Conservation (phyloP, 2,329 filamentous ascomycete species). For the Colletotrichum acutatum region DNA sequence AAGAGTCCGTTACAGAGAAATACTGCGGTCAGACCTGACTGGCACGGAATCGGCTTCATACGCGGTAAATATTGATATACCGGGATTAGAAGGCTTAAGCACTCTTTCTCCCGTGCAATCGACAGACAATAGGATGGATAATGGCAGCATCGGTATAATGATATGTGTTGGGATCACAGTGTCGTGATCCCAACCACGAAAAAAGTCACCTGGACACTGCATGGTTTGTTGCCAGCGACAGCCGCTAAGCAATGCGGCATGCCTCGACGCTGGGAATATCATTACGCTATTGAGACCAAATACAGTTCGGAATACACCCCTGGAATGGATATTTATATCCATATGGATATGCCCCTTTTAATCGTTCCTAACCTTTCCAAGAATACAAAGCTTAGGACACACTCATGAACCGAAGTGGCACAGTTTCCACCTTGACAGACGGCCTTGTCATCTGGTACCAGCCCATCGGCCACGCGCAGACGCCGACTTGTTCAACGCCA, state of each 20-base stretch:
- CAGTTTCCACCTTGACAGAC: background rate
- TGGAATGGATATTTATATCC: background rate
- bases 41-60: background rate
- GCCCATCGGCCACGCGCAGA: slow-evolving; percentile 56
- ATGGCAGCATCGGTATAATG: background rate
- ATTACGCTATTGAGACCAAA: background rate
- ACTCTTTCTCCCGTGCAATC: background rate
- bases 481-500: slow-evolving; percentile 67
- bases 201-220: background rate
- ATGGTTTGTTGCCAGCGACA: background rate
- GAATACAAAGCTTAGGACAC: background rate
- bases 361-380: background rate
- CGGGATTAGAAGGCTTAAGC: background rate
- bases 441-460: slow-evolving; percentile 20
- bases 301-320: background rate
- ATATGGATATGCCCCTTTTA: background rate
- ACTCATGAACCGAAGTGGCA: background rate
- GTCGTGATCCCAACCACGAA: background rate
- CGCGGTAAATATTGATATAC: background rate
- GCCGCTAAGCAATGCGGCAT: background rate
- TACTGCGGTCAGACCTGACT: background rate
- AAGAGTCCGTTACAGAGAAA: background rate
- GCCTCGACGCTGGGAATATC: background rate
- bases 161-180: background rate
- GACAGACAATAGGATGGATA: background rate